Conservation (phyloP, 2,329 filamentous ascomycete genomes). For the Trichophaea hybrida region DNA sequence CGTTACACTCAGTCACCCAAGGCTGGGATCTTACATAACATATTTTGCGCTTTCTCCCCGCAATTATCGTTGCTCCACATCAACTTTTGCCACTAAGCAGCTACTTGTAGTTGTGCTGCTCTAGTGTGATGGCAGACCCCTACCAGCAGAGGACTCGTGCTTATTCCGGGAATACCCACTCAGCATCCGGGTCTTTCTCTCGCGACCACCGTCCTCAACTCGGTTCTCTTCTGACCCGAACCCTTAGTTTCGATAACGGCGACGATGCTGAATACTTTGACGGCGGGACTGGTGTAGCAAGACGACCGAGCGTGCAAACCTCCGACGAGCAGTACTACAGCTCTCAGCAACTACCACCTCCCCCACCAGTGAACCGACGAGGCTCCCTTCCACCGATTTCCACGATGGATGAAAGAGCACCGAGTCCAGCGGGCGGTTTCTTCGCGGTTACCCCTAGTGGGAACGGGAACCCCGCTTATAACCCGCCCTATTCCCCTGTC, state of each 20-base stretch:
- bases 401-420: conserved; percentile 12
- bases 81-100: too few relatives aligned
- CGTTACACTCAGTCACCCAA: too few relatives aligned
- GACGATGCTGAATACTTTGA: conserved; percentile 51
- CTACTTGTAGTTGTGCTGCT: too few relatives aligned
- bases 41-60: too few relatives aligned
- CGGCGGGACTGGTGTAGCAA: conserved; percentile 18
- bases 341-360: conserved; percentile 5
- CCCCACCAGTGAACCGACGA: conserved; percentile 5
- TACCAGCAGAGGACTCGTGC: conserved; percentile 7
- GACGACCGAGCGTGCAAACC: conserved; percentile 17
- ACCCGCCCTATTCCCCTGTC: conserved; percentile 15
- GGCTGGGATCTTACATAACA: too few relatives aligned
- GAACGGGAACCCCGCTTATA: conserved; percentile 12
- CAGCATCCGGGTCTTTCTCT: not conserved
- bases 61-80: too few relatives aligned
- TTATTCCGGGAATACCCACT: conserved; percentile 1
- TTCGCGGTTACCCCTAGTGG: conserved; percentile 21
- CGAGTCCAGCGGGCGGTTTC: conserved; percentile 15
- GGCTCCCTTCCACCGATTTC: conserved; percentile 11
- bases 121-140: conserved; percentile 4
- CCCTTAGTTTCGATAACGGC: conserved; percentile 60
- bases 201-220: not conserved
- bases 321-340: conserved; percentile 21
- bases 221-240: conserved; percentile 34